Evolutionary conservation across 163 green algal genomes (phyloP).

Genomic region (Scenedesmus sp.): DNA sequence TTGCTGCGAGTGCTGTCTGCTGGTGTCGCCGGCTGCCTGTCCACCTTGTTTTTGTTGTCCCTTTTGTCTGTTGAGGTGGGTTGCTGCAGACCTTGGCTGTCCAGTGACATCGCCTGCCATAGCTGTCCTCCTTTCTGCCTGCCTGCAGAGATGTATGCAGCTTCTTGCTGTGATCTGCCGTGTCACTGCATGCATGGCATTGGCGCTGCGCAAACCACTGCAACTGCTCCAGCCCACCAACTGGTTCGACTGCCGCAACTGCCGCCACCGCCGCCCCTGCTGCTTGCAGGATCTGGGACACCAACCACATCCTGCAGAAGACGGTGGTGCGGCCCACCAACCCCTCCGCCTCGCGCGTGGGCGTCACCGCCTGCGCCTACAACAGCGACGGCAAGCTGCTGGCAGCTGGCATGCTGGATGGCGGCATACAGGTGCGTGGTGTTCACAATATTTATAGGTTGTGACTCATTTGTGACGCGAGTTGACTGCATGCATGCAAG

Average conservation of each 20-base stretch:
- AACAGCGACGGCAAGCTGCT: constrained; percentile 84
- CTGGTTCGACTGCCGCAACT: not conserved
- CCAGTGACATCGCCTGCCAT: no score
- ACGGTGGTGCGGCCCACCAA: constrained; percentile 94
- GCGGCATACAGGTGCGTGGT: constrained; percentile 85
- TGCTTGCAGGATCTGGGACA: constrained; percentile 87
- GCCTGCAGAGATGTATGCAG: not conserved
- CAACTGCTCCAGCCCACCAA: not conserved
- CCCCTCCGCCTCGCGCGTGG: constrained; percentile 75
- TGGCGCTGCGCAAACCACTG: constrained; percentile 11
- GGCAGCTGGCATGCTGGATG: constrained; percentile 88
- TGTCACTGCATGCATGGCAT: not conserved
- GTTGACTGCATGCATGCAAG: not conserved
- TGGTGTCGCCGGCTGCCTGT: no score
- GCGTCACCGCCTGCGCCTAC: constrained; percentile 85
- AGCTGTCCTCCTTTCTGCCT: no score
- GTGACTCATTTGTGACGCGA: not conserved
- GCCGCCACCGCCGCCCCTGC: no score
- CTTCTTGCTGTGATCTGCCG: not conserved
- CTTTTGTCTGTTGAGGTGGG: not conserved
- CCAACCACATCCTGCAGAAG: constrained; percentile 77
- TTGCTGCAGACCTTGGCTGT: no score
- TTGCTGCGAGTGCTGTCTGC: not conserved
- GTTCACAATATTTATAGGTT: no score
- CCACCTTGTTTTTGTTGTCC: not conserved